Conservation (phyloP, 2,329 filamentous ascomycete genomes). For the Aspergillus bombycis region DNA sequence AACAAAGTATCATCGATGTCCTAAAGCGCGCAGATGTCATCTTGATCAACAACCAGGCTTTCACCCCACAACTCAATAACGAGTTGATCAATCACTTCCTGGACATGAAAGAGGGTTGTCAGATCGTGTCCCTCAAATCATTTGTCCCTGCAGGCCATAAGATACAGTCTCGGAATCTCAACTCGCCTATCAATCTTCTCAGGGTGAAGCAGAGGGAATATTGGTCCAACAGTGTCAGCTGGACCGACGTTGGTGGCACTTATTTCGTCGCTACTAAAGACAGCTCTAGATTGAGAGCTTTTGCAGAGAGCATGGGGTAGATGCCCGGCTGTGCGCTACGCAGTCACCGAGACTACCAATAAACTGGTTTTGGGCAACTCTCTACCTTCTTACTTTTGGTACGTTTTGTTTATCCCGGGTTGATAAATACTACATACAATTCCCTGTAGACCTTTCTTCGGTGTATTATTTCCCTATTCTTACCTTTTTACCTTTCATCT, state of each 20-base stretch:
- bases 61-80: slow-evolving; percentile 84
- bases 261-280: slow-evolving; percentile 90
- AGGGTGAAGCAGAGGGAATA: slow-evolving; percentile 74
- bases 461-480: neutral
- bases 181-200: slow-evolving; percentile 80
- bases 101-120: slow-evolving; percentile 86
- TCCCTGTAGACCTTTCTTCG: neutral
- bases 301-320: slow-evolving; percentile 45
- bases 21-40: slow-evolving; percentile 90
- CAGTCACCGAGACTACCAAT: neutral
- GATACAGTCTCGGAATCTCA: slow-evolving; percentile 72
- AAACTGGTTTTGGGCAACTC: neutral
- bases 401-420: slow-evolving; percentile 1
- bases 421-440: slow-evolving; percentile 7
- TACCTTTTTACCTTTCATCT: neutral
- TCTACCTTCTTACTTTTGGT: neutral
- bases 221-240: slow-evolving; percentile 75
- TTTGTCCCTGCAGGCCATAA: slow-evolving; percentile 83
- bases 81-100: slow-evolving; percentile 85
- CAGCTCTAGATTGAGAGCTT: slow-evolving; percentile 54
- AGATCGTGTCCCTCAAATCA: slow-evolving; percentile 87
- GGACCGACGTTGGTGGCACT: slow-evolving; percentile 80
- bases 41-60: slow-evolving; percentile 97
- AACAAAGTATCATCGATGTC: slow-evolving; percentile 68
- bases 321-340: neutral